Evolutionary conservation across 106 monocot genomes (phyloP), one percentile per base, ranked within the genome.

Genomic region (Apostasia shenzhenica): DNA sequence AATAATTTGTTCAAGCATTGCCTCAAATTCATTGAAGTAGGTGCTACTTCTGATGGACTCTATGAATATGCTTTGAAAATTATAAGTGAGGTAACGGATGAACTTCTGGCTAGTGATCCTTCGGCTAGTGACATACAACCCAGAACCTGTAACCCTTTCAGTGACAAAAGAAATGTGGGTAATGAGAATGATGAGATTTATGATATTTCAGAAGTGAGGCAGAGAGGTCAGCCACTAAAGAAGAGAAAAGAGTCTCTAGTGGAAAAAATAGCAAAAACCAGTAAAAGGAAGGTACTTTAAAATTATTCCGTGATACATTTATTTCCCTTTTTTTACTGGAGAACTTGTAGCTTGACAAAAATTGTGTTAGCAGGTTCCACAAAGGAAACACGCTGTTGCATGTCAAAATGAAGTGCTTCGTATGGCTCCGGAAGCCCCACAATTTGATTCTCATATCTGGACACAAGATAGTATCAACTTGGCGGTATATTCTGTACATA

Each of bases 401-500:
- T 71, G 37, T 51, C 78, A 78, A 67, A 70, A 43, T 71, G 83
- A 83, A 50, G 50, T 63, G 48, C 67, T 75, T 68, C 78, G 45
- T n/a, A 72, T 75, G n/a, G 66, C 68, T 2, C 78, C 74, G 43
- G 75, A 71, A 72, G 61, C 82, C 47, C 62, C 82, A 57, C 74
- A 78, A 37, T 82, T 78, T 75, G 75, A 78, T 57, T 12, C 78
- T 44, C 78, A 75, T 55, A 67, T 83, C 7, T 78, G 78, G 78
- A 49, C 75, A n/a, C 83, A 78, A 62, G 83, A 83, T 4, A 67
- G 51, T 75, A 78, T 83, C 58, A 83, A 48, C 46, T 41, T 78
- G 50, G 47, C 71, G 56, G 83, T 83, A 54, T 60, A 57, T 14
- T 74, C 55, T 41, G 61, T 58, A 50, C 14, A 50, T 4, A 10